Base-by-base conservation (phyloP, 805 yeast species). In the Blastobotrys chiropterorum region DNA sequence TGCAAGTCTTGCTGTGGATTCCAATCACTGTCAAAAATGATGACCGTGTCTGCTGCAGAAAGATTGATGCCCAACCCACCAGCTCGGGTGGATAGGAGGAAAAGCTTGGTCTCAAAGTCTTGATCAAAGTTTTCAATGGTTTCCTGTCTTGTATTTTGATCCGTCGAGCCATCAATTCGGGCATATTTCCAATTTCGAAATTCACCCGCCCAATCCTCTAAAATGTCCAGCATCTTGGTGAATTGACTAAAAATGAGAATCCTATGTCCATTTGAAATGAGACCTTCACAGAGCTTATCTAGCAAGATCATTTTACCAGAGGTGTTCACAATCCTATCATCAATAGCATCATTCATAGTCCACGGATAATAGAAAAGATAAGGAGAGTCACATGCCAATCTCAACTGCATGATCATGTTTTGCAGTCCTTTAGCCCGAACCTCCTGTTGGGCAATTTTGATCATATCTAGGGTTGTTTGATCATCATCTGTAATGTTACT, bases 1-100 rank as follows among this genome's bases (percentile, higher is more conserved):
- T 92, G 99, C 48, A 90, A 71, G 68, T 92, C 98, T 56, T 89
- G 95, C 63, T 92, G 97, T 0, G 98, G 99, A 62, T 92, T 92
- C 96, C 97, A 92, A 64, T 92, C 99, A 2, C 97, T 89, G 69
- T 94, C 99, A 67, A 95, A 94, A 70, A 94, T 95, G 5, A 94
- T 89, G 44, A 94, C 99, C 0, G 99, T 94, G 64, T 94, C 99
- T 0, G 99, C 99, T 64, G 98, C 99, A 0, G 99, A 94, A 58
- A 94, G 72, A 64, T 94, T 94, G 67, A 94, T 94, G 66, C 99
- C 99, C 59, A 95, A 75, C 38, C 99, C 99, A 26, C 97, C 99
- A 0, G 98, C 92, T 56, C 98, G 75, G 0, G 99, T 94, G 13
- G 95, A 85, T 13, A 94, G 72, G 48, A 94, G 67, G 57, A 92